Conservation (phyloP, 768 basidiomycete species). For the Boletus sensibilis region DNA sequence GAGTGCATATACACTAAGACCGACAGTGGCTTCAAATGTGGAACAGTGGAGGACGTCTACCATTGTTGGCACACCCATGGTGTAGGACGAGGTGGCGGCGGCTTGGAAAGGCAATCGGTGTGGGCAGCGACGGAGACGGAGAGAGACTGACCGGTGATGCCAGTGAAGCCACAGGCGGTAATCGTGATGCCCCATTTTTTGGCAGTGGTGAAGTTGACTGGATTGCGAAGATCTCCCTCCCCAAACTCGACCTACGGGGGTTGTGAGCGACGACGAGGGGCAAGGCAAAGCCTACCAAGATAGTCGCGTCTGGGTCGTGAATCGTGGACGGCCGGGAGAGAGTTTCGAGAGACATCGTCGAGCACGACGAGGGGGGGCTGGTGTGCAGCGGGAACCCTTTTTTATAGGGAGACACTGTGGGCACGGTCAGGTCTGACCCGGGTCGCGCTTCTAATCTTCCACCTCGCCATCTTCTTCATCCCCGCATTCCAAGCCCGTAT, state of each 20-base stretch:
- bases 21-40: conserved; percentile 45
- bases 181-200: conserved; percentile 45
- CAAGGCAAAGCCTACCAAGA: conserved; percentile 10
- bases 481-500: background rate
- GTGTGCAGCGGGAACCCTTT: background rate
- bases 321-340: conserved; percentile 18
- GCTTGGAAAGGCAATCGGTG: conserved; percentile 34
- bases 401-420: conserved; percentile 14
- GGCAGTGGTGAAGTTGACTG: conserved; percentile 36
- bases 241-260: conserved; percentile 40
- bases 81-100: conserved; percentile 50
- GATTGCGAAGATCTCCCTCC: conserved; percentile 39
- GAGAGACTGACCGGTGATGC: conserved; percentile 27
- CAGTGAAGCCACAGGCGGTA: conserved; percentile 35
- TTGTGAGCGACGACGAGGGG: conserved; percentile 1
- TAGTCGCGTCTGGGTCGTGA: conserved; percentile 8
- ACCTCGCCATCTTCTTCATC: conserved; percentile 1
- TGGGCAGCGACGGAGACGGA: background rate
- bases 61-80: conserved; percentile 59
- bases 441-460: background rate
- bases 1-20: conserved; percentile 52
- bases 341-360: conserved; percentile 8
- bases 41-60: conserved; percentile 44
- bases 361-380: background rate
- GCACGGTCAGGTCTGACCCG: conserved; percentile 14